Base-by-base conservation (phyloP, 441 rosid species). In the Oxalis stricta region DNA sequence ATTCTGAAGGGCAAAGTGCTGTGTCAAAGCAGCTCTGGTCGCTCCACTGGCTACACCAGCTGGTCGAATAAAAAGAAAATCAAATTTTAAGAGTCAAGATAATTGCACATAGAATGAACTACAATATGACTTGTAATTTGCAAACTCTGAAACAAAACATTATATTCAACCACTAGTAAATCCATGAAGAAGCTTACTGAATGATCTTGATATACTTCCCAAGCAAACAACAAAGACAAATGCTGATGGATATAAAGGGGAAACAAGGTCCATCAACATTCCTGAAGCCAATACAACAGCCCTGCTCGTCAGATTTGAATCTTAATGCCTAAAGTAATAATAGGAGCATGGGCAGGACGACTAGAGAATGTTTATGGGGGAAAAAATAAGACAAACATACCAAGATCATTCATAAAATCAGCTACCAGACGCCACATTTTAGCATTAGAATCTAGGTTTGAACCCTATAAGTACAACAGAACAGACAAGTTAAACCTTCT, bases 41-140 rank as follows among this genome's bases (percentile, higher is more conserved):
- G 97, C 93, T 69, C 97, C 97, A 63, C 95, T 82, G 41, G 95
- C 97, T 65, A 88, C 97, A 62, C 95, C 93, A 47, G 97, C 95
- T 88, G 59, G 50, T 55, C 20, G 46, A 41, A 49, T 30, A 50
- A 28, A 44, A n/a, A n/a, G n/a, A n/a, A n/a, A n/a, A n/a, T n/a
- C n/a, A n/a, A n/a, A n/a, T n/a, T n/a, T n/a, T n/a, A n/a, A n/a
- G n/a, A n/a, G n/a, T n/a, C 7, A 23, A 23, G 28, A 23, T 23
- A 23, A 3, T 23, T 34, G 39, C 5, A 33, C 18, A 18, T 13
- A 41, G 18, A 31, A 40, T 34, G 38, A 55, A 45, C 29, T 14
- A 5, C 33, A 6, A n/a, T 38, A 23, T 40, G 22, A 22, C 15
- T 2, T 34, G 17, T 10, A 0, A 5, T 19, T 10, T 14, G 13